Evolutionary conservation across 805 yeast species (phyloP).

Genomic region (Candida insectalens): DNA sequence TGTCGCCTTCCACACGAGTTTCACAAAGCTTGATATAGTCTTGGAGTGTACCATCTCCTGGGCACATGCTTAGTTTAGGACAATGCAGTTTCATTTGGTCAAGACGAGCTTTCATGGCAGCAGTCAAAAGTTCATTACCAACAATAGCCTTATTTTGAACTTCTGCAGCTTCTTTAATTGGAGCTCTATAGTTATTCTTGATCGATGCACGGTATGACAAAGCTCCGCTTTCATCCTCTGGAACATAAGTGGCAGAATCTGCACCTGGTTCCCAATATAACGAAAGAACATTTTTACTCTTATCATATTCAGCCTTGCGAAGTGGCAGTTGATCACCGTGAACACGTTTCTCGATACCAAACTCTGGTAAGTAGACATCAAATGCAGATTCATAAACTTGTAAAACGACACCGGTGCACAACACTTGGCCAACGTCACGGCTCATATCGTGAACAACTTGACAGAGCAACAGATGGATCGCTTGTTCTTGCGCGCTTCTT

Average conservation of each 20-base stretch:
- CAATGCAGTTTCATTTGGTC: constrained; percentile 33
- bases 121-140: constrained; percentile 26
- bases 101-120: constrained; percentile 38
- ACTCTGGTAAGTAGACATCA: constrained; percentile 85
- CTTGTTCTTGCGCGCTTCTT: constrained; percentile 86
- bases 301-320: constrained; percentile 86
- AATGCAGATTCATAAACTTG: constrained; percentile 96
- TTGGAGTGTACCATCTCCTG: constrained; percentile 27
- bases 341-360: constrained; percentile 91
- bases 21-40: constrained; percentile 49
- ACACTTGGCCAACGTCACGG: constrained; percentile 65
- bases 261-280: constrained; percentile 89
- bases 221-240: constrained; percentile 79
- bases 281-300: constrained; percentile 55
- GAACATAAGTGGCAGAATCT: constrained; percentile 84
- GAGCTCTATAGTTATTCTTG: constrained; percentile 66
- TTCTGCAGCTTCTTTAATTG: constrained; percentile 63
- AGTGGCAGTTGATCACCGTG: constrained; percentile 96
- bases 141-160: constrained; percentile 31
- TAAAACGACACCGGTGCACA: constrained; percentile 77
- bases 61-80: constrained; percentile 7
- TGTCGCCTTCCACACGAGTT: constrained; percentile 52
- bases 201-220: constrained; percentile 70
- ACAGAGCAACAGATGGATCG: constrained; percentile 75
- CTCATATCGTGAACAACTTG: constrained; percentile 74